Base-by-base conservation (phyloP, 176 grass and related monocot species). In the Triticum monococcum region DNA sequence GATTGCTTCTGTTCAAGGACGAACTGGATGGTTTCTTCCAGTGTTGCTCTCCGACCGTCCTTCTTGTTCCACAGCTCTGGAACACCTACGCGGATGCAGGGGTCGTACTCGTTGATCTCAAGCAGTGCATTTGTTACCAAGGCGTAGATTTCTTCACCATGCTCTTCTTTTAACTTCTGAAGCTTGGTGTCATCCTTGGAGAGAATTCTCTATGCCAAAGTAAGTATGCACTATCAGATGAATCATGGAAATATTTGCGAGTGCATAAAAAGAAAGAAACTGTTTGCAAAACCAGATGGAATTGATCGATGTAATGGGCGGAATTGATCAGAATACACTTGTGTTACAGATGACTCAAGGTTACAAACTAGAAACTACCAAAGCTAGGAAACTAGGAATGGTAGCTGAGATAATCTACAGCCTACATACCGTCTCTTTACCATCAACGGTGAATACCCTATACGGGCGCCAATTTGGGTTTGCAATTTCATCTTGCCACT, bases 91-190 rank as follows among this genome's bases (percentile, higher is more conserved):
- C 77, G 84, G 22, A 61, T 64, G 23, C 71, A 69, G 10, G 81
- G 88, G 45, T 83, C 90, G 56, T 90, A 90, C 71, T 93, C 85
- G 8, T 85, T 85, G 8, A 93, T 87, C 22, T 93, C 91, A 23
- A 78, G 25, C 64, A 93, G 45, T 5, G 88, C 85, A 9, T 11
- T 90, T 2, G 43, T 76, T 22, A 90, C 85, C 52, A 82, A 88
- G 12, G 60, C 18, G 56, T 67, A 88, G 77, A 43, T 0, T 43
- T 43, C 10, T 43, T 43, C 10, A 43, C 41, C 41, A 43, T 43
- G 41, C 41, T 43, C 41, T 11, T 43, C 41, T 3, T 43, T 43
- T 12, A 43, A 43, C 41, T 43, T 43, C 41, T 43, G 41, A 25
- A 88, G 64, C 13, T 85, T 85, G 48, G 24, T 33, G 11, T 93